Conservation (phyloP, 345 rosid genomes). For the Syzygium grande region DNA sequence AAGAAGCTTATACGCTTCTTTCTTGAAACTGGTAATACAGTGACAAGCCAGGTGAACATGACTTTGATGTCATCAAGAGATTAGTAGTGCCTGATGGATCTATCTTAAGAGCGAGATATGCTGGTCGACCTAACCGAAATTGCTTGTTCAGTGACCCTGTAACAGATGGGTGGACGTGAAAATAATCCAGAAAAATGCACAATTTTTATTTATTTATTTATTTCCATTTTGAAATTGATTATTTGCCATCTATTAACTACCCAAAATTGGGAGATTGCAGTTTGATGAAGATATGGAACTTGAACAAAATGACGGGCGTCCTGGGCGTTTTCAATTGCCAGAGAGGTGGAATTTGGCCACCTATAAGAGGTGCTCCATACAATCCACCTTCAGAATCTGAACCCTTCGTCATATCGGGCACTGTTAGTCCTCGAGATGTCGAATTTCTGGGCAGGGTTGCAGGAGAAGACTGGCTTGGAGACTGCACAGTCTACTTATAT, state of each 20-base stretch:
- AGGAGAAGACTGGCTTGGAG: constrained; percentile 35
- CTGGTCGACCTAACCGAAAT: constrained; percentile 61
- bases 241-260: background rate
- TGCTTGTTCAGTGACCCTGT: constrained; percentile 53
- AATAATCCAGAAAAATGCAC: background rate
- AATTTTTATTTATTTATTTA: background rate
- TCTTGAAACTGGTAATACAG: constrained; percentile 2
- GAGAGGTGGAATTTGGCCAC: constrained; percentile 55
- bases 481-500: constrained; percentile 37
- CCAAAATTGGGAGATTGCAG: constrained; percentile 15
- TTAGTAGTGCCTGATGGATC: constrained; percentile 60
- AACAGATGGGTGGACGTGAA: constrained; percentile 54
- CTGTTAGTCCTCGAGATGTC: constrained; percentile 31
- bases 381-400: background rate
- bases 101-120: constrained; percentile 48
- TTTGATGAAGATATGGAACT: constrained; percentile 63
- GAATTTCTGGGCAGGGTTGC: constrained; percentile 41
- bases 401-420: constrained; percentile 20
- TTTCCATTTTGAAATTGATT: background rate
- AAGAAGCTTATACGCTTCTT: background rate
- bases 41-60: constrained; percentile 47
- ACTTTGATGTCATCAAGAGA: constrained; percentile 35
- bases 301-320: constrained; percentile 50
- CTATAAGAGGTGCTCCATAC: constrained; percentile 16
- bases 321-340: constrained; percentile 63